phyloP scores from a whole-genome alignment of 805 yeast genomes.

The Yamadazyma laniorum region DNA sequence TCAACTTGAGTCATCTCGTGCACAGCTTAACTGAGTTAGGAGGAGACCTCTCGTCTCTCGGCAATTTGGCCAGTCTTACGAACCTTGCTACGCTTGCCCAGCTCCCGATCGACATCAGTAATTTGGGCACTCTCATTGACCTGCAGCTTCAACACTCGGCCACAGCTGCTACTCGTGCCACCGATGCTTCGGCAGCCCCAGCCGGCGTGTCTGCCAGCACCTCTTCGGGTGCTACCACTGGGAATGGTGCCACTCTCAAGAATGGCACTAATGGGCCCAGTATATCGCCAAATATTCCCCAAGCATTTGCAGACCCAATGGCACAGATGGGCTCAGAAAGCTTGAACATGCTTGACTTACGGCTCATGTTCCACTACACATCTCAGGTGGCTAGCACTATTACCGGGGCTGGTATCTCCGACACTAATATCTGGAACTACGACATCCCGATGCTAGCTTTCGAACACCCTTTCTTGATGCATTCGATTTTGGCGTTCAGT shows the following conservation, averaged over 20 bases:
- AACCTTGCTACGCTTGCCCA: constrained; percentile 44
- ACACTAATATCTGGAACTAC: constrained; percentile 78
- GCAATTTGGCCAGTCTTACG: constrained; percentile 37
- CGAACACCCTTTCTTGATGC: constrained; percentile 87
- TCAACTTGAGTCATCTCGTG: constrained; percentile 42
- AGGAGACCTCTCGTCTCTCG: constrained; percentile 33
- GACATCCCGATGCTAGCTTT: constrained; percentile 89
- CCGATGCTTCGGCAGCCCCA: background rate
- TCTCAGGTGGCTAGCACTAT: constrained; percentile 83
- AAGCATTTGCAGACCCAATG: constrained; percentile 14
- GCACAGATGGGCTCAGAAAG: constrained; percentile 5
- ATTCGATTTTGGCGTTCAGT: constrained; percentile 82
- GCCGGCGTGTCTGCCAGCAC: background rate
- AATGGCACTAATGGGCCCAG: constrained; percentile 4
- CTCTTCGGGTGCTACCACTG: background rate
- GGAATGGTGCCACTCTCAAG: background rate
- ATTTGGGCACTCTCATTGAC: constrained; percentile 31
- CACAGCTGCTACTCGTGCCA: too few relatives aligned
- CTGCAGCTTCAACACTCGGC: constrained; percentile 14
- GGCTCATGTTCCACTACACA: constrained; percentile 84
- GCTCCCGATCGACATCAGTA: constrained; percentile 39
- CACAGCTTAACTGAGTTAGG: constrained; percentile 37
- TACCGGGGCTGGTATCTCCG: constrained; percentile 87
- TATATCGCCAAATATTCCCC: constrained; percentile 14
- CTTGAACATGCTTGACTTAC: constrained; percentile 71